Evolutionary conservation across 352 stramenopile species (phyloP), one percentile per base, ranked within the genome.

Genomic region (Pythium phragmiticola): DNA sequence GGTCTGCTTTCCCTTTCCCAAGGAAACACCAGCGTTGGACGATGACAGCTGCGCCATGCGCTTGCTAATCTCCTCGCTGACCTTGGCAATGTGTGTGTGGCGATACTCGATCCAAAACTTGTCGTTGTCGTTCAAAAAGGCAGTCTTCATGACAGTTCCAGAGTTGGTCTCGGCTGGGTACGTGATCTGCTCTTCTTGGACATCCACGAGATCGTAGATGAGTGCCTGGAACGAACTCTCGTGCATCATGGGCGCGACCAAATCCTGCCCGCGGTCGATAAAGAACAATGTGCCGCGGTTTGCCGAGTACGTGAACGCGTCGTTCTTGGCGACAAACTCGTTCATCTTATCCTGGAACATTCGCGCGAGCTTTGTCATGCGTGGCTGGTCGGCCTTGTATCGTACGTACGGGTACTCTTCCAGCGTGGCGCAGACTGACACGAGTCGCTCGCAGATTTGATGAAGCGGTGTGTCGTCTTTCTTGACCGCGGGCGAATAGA

Each of bases 201-300:
- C 75, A 4, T 86, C 73, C 7, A 99, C 78, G 26, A 99, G 72
- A 64, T 99, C 96, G 68, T 99, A 96, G 16, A 98, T 91, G 84
- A 99, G 95, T 1, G 95, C 90, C 73, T 99, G 96, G 73, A 99
- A 99, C 3, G 89, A 98, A 74, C 98, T 99, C 69, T 99, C 96
- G 73, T 99, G 97, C 72, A 99, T 96, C 37, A 99, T 75, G 0
- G 97, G 97, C 14, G 95, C 90, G 21, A 99, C 75, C 45, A 90
- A 85, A 74, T 99, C 97, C 64, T 97, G 87, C 4, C 87, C 84
- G 51, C 97, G 82, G 75, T 99, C 96, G 48, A 99, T 76, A 30
- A 99, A 84, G 2, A 99, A 74, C 7, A 99, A 57, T 0, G 96
- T 99, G 0, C 91, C 88, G 23, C 94, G 80, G 45, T 92, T 94